These are phyloP conservation scores for Solanum phureja DNA, from an alignment of 257 asterid genomes.

Conservation along the genomic window DNA sequence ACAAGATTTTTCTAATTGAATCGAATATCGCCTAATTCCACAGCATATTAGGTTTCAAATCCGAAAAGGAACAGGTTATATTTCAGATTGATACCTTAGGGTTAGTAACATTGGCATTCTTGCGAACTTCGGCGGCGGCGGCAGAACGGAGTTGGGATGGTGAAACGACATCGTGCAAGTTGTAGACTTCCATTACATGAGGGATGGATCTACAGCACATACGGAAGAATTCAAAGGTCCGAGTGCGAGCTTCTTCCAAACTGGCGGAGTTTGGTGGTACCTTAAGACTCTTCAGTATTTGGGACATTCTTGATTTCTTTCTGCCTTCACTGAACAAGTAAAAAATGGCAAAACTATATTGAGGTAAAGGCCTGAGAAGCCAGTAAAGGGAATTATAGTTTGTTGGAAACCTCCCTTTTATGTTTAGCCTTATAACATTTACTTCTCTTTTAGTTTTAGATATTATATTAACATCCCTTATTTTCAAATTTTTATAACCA, in stretches of 20 bases:
- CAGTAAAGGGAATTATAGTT: too few species aligned
- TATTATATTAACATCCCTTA: background rate
- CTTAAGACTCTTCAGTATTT: conserved; percentile 46
- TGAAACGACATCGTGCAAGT: conserved; percentile 55
- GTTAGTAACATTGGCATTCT: conserved; percentile 57
- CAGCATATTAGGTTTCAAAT: background rate
- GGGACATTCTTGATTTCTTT: background rate
- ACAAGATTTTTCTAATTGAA: background rate
- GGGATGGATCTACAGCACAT: conserved; percentile 88
- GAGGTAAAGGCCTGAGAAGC: too few species aligned
- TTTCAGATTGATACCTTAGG: conserved; percentile 45
- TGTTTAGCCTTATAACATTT: too few species aligned
- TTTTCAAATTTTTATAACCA: too few species aligned
- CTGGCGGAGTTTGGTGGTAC: conserved; percentile 72
- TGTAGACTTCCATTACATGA: conserved; percentile 62
- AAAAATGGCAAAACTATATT: background rate
- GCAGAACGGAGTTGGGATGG: conserved; percentile 68
- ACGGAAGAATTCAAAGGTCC: conserved; percentile 75
- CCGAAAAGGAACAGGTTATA: background rate
- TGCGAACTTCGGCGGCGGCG: conserved; percentile 60
- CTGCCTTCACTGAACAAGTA: background rate
- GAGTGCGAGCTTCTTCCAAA: conserved; percentile 58
- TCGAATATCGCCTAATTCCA: background rate
- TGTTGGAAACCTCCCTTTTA: too few species aligned
- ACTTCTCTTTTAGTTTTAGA: background rate